Percentiles rank a stretch among this genome's conserved stretches.
Conservation (phyloP, 2,329 filamentous ascomycete species). For the Colletotrichum graminicola region DNA sequence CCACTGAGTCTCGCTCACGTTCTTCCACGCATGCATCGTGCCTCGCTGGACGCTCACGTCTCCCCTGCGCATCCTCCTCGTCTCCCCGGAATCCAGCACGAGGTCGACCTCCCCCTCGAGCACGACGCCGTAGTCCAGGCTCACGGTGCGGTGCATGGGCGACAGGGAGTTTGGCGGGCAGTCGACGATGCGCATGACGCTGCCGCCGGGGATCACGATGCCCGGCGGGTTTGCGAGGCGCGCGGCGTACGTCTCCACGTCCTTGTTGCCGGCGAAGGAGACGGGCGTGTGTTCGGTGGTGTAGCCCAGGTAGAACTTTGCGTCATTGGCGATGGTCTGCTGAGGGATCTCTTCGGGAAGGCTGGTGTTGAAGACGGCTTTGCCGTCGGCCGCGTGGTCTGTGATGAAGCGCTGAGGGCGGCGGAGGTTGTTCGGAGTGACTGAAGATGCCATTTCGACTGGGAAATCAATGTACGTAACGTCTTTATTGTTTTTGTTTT, state of each 20-base stretch:
- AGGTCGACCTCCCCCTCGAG: conserved; percentile 67
- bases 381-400: conserved; percentile 50
- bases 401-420: conserved; percentile 49
- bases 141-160: conserved; percentile 65
- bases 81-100: conserved; percentile 64
- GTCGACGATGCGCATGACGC: conserved; percentile 62
- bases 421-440: conserved; percentile 27
- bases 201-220: conserved; percentile 52
- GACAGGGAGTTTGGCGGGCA: conserved; percentile 55
- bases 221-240: conserved; percentile 46
- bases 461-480: not conserved
- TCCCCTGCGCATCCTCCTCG: conserved; percentile 59
- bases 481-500: not conserved
- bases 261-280: conserved; percentile 41
- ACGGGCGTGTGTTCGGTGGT: conserved; percentile 46
- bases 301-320: conserved; percentile 46
- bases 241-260: conserved; percentile 45
- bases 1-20: conserved; percentile 58
- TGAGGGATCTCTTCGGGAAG: conserved; percentile 45
- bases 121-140: conserved; percentile 68
- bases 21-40: conserved; percentile 67
- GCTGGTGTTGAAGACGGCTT: conserved; percentile 51
- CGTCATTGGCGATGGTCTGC: conserved; percentile 41
- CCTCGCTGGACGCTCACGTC: conserved; percentile 69
- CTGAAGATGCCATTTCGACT: conserved; percentile 19